Base-by-base conservation (phyloP, 805 yeast species). In the Barnettozyma salicaria region DNA sequence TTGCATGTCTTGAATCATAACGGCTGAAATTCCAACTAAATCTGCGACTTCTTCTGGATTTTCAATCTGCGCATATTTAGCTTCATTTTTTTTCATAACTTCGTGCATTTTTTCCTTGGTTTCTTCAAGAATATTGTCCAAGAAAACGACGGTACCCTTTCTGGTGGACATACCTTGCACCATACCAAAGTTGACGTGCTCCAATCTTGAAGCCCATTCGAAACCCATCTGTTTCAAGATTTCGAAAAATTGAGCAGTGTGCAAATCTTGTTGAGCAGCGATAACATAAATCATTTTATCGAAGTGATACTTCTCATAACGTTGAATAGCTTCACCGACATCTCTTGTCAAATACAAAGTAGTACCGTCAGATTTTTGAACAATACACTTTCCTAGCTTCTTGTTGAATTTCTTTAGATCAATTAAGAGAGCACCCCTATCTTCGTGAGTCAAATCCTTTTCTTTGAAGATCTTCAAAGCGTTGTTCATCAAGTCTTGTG, bases 1-100 rank as follows among this genome's bases (percentile, higher is more conserved):
- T 65, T 86, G 94, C 97, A 92, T 89, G 64, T 92, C 99, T 72
- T 92, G 99, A 56, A 92, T 85, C 96, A 92, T 89, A 43, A 92
- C 95, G 6, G 98, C 98, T 21, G 96, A 82, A 41, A 92, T 83
- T 60, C 98, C 99, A 42, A 92, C 80, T 53, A 87, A 72, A 63
- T 92, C 97, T 41, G 98, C 97, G 55, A 92, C 83, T 59, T 78
- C 78, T 42, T 90, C 97, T 24, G 97, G 98, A 59, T 89, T 76
- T 58, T 81, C 92, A 50, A 90, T 86, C 66, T 87, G 96, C 9
- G 90, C 80, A 58, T 88, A 92, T 65, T 92, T 92, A 49, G 71
- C 80, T 60, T 80, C 87, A 63, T 90, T 92, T 66, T 79, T 79
- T 65, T 81, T 78, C 97, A 92, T 92, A 39, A 92, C 96, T 51